Evolutionary conservation across 2,329 filamentous ascomycete genomes (phyloP), one percentile per base, ranked within the genome.

Genomic region (Beauveria sp.): DNA sequence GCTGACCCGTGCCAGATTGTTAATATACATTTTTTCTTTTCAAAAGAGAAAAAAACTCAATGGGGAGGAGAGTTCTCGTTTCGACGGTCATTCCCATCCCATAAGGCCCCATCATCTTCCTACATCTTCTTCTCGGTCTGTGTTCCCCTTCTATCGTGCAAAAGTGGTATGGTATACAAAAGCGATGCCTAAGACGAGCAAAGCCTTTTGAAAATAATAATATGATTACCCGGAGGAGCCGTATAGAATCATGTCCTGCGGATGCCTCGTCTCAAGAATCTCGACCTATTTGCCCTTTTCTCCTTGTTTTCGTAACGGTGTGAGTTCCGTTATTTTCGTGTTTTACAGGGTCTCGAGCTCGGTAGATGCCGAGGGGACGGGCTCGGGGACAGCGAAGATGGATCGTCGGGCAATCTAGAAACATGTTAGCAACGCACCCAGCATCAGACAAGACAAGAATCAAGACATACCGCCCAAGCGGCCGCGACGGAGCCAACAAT

Each of bases 401-500:
- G 76, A 74, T 65, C 73, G 73, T 67, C 77, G 73, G 40, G 69
- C 67, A 69, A 77, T 63, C 75, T 77, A 47, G 55, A 52, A 58
- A 46, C 18, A 9, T 18, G 6, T 56, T 45, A 60, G 45, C 47
- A 46, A 5, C n/a, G 10, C 20, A 12, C 10, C 16, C 46, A 43
- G 40, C 52, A 65, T 59, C 51, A 62, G 62, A 43, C 14, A 38
- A 38, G 8, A 56, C 16, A 43, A 34, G 56, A 58, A 43, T 38
- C 52, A 53, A 28, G 26, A 86, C 90, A 77, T 86, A 99, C 93
- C 71, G 93, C 88, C 95, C 96, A 99, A 63, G 79, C 83, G 66
- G 90, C 92, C 60, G 95, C 96, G 65, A 95, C 82, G 47, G 86
- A 85, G 58, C 88, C 95, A 63, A 98, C 93, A 67, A 99, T 88